phyloP scores from a whole-genome alignment of 1,139 yeast genomes.

The Meyerozyma smithsonii region DNA sequence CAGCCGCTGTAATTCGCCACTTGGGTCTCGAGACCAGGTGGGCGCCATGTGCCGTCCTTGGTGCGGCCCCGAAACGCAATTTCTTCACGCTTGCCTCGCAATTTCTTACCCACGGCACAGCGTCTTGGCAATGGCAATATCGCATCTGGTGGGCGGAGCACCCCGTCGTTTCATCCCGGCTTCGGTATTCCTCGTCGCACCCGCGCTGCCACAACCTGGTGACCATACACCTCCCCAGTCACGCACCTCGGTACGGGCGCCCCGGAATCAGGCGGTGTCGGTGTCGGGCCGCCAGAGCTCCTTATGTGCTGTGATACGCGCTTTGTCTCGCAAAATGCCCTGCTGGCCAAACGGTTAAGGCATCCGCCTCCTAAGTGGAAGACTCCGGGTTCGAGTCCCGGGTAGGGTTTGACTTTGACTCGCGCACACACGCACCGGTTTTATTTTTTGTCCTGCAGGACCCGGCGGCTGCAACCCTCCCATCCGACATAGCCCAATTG shows the following conservation, averaged over 20 bases:
- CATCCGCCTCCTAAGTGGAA: slow-evolving; percentile 95
- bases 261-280: neutral
- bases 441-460: slow-evolving; percentile 8
- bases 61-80: neutral
- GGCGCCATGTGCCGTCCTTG: neutral
- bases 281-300: neutral
- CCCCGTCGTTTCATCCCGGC: neutral
- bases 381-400: slow-evolving; percentile 98
- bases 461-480: too few species aligned
- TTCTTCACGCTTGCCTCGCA: neutral
- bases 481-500: neutral
- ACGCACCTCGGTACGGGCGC: too few species aligned
- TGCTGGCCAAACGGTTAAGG: slow-evolving; percentile 93
- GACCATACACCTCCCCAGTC: too few species aligned
- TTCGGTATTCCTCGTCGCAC: too few species aligned
- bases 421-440: too few species aligned
- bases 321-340: slow-evolving; percentile 33
- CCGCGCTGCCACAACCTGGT: too few species aligned
- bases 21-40: too few species aligned
- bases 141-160: neutral
- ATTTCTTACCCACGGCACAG: neutral
- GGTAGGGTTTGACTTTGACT: slow-evolving; percentile 62
- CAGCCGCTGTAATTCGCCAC: too few species aligned
- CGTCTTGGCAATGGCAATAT: neutral
- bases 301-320: neutral